Conservation (phyloP, 805 yeast genomes). For the Lipomyces starkeyi region DNA sequence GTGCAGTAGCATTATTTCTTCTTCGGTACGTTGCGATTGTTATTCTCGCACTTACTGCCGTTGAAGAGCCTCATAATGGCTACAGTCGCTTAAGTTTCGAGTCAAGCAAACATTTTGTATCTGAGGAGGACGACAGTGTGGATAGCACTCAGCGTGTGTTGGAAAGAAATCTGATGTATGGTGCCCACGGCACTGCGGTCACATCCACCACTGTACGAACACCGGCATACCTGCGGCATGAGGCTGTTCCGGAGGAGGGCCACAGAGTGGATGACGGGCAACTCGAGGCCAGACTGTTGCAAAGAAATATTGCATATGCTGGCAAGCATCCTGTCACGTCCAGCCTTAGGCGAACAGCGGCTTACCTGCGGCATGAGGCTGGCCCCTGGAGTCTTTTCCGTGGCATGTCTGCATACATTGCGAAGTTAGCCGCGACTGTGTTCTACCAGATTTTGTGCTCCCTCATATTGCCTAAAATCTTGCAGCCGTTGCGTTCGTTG, state of each 20-base stretch:
- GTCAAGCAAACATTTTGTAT: conserved; percentile 7
- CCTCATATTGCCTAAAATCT: neutral
- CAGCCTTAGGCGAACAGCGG: conserved; percentile 12
- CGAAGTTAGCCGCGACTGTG: neutral
- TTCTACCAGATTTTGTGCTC: neutral
- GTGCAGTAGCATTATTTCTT: neutral
- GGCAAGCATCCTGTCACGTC: conserved; percentile 10
- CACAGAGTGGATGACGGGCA: conserved; percentile 3
- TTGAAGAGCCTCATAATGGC: conserved; percentile 6
- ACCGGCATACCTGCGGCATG: neutral
- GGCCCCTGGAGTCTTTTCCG: conserved; percentile 14
- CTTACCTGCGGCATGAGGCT: conserved; percentile 10
- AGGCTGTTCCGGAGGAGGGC: conserved; percentile 1
- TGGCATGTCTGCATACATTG: conserved; percentile 10
- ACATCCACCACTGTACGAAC: conserved; percentile 1
- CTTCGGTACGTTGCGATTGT: conserved; percentile 8
- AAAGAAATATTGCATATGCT: neutral
- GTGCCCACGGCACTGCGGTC: neutral
- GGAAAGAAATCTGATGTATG: neutral
- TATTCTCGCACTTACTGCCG: conserved; percentile 10
- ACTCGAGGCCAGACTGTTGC: conserved; percentile 2
- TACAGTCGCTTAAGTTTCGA: neutral
- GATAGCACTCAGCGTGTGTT: neutral
- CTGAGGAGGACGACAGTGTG: conserved; percentile 1
- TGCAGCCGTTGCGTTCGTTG: neutral